Base-by-base conservation (phyloP, 208 protist genomes). In the Wallacemonas sp. region DNA sequence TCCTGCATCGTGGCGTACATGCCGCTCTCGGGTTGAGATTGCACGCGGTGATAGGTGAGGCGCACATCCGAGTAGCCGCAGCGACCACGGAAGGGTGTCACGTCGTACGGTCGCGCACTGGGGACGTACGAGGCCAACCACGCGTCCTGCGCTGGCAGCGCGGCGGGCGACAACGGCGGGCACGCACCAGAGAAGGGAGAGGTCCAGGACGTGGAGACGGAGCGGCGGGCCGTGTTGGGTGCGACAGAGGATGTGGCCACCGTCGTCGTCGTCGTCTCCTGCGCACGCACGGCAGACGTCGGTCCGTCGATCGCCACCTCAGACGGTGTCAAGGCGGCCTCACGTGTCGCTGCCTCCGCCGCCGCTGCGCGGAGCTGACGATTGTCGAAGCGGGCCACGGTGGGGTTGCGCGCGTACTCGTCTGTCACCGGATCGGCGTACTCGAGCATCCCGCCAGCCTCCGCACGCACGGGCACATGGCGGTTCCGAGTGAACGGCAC, bases 21-120 rank as follows among this genome's bases (percentile, higher is more conserved):
- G 36, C 41, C 59, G 16, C 54, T 65, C 22, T n/a, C 48, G 20
- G 61, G 38, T 36, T 33, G 33, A 10, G 68, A 20, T 48, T 74
- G 68, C 3, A 68, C 52, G 25, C 50, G 49, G 44, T 65, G 33
- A 61, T 65, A 68, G 12, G 61, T 74, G 18, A 59, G 46, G 42
- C 50, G 46, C 20, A 61, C 10, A 23, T 74, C 68, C 14, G 59
- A 61, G 16, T 44, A 57, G 3, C 68, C 68, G 25, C 59, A 65
- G 36, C 68, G 68, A 11, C 68, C 68, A 0, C 44, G 68, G 46
- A 32, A 68, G 29, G 55, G 68, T 31, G 45, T 7, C 14, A 68
- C 61, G 16, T 74, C 32, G 32, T 74, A 63, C 26, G 61, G 68
- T 8, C 49, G 49, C 29, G 61, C 45, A 10, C 33, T 62, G 14